Conservation (phyloP, 179 eudicot species). For the Camellia oleifera region DNA sequence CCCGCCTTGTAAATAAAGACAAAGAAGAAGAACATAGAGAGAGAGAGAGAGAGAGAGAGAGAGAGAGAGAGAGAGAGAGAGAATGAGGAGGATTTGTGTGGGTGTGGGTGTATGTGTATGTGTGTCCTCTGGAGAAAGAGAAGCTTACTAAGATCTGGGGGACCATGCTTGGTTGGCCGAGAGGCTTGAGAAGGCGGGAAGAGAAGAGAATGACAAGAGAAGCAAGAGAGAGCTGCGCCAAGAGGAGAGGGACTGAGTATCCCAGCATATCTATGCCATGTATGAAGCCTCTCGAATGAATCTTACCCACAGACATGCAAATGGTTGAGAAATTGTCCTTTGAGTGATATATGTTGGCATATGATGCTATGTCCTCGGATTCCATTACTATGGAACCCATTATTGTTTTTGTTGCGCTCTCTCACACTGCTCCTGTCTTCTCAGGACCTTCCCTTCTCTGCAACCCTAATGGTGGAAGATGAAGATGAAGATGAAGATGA, state of each 20-base stretch:
- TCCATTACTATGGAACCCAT: slow-evolving; percentile 9
- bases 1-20: too few species aligned
- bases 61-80: not conserved
- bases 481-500: too few species aligned
- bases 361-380: not conserved
- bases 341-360: not conserved
- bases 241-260: slow-evolving; percentile 17
- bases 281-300: slow-evolving; percentile 12
- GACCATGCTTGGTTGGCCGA: slow-evolving; percentile 21
- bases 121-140: not conserved
- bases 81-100: too few species aligned
- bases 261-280: slow-evolving; percentile 5
- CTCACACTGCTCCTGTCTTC: not conserved
- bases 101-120: too few species aligned
- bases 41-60: not conserved
- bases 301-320: slow-evolving; percentile 1
- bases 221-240: slow-evolving; percentile 14
- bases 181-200: slow-evolving; percentile 14
- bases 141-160: slow-evolving; percentile 15
- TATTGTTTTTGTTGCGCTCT: too few species aligned
- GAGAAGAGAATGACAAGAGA: slow-evolving; percentile 17
- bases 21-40: too few species aligned
- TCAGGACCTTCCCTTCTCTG: not conserved
- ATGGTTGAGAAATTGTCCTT: slow-evolving; percentile 7
- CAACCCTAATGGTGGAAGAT: not conserved